Percentiles rank a stretch among this genome's conserved stretches.
Evolutionary conservation across 371 early-diverging fungal genomes (phyloP).

Genomic region (Apophysomyces variabilis): DNA sequence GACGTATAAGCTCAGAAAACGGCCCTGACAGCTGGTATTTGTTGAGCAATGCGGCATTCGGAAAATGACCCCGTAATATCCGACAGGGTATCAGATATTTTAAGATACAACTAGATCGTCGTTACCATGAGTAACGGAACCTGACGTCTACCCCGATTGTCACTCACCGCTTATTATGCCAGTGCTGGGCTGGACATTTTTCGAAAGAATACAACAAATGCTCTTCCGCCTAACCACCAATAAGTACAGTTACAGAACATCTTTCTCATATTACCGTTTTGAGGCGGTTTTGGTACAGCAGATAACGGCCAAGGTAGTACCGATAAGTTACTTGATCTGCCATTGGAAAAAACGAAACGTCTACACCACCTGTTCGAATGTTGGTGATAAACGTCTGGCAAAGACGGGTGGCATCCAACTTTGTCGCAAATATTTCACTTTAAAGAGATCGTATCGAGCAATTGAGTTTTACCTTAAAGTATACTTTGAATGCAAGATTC

Average conservation of each 20-base stretch:
- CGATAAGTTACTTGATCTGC: conserved; percentile 61
- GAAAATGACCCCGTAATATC: conserved; percentile 54
- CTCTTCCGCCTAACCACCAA: conserved; percentile 40
- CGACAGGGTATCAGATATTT: conserved; percentile 58
- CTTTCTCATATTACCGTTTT: conserved; percentile 27
- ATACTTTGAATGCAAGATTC: conserved; percentile 58
- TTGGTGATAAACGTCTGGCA: conserved; percentile 60
- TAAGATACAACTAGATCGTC: conserved; percentile 36
- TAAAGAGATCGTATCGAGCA: not conserved
- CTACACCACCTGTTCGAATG: conserved; percentile 48
- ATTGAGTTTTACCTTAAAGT: conserved; percentile 47
- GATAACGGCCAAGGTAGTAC: conserved; percentile 61
- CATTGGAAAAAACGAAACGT: conserved; percentile 48
- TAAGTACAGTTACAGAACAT: not conserved
- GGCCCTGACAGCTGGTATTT: conserved; percentile 38
- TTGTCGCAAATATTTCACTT: not conserved
- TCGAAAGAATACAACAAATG: conserved; percentile 55
- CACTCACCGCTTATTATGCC: conserved; percentile 41
- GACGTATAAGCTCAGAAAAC: conserved; percentile 23
- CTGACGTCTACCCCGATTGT: conserved; percentile 1
- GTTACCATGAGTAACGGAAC: not conserved
- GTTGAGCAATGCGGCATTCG: conserved; percentile 34
- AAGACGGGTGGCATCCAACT: conserved; percentile 41
- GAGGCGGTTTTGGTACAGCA: conserved; percentile 46
- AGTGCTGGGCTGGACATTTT: conserved; percentile 35